Evolutionary conservation across 1,284 basidiomycete genomes (phyloP).

Genomic region (Leccinum fallax): DNA sequence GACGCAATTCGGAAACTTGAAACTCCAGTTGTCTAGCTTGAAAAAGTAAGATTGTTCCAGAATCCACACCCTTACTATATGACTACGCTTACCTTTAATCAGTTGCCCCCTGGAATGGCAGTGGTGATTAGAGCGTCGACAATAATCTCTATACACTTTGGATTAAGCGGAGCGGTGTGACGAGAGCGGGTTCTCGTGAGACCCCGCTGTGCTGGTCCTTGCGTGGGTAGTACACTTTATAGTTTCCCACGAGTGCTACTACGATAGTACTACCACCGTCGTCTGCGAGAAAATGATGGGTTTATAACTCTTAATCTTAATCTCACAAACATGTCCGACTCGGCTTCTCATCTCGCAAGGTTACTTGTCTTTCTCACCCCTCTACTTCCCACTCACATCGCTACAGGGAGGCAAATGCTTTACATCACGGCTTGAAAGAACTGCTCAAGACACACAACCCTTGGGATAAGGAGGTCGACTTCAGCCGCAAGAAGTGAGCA

Average conservation of each 20-base stretch:
- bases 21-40: slow-evolving; percentile 7
- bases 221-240: background rate
- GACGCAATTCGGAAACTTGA: background rate
- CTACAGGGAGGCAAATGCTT: slow-evolving; percentile 67
- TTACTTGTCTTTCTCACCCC: slow-evolving; percentile 3
- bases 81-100: slow-evolving; percentile 4
- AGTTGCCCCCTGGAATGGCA: background rate
- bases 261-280: background rate
- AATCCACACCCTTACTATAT: background rate
- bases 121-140: slow-evolving; percentile 1
- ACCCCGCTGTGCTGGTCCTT: background rate
- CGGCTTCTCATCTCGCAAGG: slow-evolving; percentile 31
- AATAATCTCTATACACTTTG: background rate
- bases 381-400: slow-evolving; percentile 10
- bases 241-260: slow-evolving; percentile 25
- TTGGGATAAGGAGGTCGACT: slow-evolving; percentile 84
- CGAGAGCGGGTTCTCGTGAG: background rate
- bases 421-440: slow-evolving; percentile 70
- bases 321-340: slow-evolving; percentile 31
- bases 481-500: slow-evolving; percentile 79
- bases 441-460: slow-evolving; percentile 71
- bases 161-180: background rate
- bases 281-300: slow-evolving; percentile 31
- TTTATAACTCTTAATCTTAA: slow-evolving; percentile 15
- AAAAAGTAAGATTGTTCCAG: background rate